Base-by-base conservation (phyloP, 1,284 basidiomycete species). In the Microstroma glucosiphilum region DNA sequence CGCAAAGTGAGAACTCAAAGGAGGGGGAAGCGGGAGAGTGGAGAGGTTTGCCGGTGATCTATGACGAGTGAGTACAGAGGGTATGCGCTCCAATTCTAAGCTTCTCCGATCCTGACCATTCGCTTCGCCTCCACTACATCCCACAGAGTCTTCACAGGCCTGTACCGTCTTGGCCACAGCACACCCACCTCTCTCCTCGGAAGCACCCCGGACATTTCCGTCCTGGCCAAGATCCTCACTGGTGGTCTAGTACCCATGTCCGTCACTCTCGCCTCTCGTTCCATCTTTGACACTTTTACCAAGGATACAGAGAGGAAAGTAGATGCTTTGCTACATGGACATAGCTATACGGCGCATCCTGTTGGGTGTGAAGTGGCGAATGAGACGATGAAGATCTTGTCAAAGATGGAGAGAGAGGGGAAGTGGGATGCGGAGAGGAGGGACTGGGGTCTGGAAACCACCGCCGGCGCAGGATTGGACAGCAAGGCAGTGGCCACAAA, bases 171-270 rank as follows among this genome's bases (percentile, higher is more conserved):
- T 56, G 92, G 92, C 1, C 82, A 59, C 40, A 60, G 62, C 40
- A 70, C 71, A 1, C 68, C 70, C 1, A 58, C 75, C 1, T 49
- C 62, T 1, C 56, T 72, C 25, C 65, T 79, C 2, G 72, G 73
- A 19, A 60, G 62, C 8, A 63, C 60, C 17, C 77, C 77, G 6
- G 77, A 98, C 77, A 89, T 97, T 57, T 86, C 89, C 0, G 90
- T 91, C 55, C 87, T 94, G 70, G 94, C 92, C 46, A 98, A 98
- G 80, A 89, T 93, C 66, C 83, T 98, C 23, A 96, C 94, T 0
- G 94, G 94, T 40, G 94, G 94, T 1, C 83, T 96, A 11, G 83
- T 97, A 2, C 94, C 94, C 2, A 84, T 97, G 42, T 86, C 90
- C 0, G 86, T 88, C 11, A 79, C 77, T 4, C 84, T 98, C 25